Percentiles rank a stretch among this genome's conserved stretches.
Conservation (phyloP, 495 filamentous ascomycete genomes). For the Hypoxylon lienhwacheense region DNA sequence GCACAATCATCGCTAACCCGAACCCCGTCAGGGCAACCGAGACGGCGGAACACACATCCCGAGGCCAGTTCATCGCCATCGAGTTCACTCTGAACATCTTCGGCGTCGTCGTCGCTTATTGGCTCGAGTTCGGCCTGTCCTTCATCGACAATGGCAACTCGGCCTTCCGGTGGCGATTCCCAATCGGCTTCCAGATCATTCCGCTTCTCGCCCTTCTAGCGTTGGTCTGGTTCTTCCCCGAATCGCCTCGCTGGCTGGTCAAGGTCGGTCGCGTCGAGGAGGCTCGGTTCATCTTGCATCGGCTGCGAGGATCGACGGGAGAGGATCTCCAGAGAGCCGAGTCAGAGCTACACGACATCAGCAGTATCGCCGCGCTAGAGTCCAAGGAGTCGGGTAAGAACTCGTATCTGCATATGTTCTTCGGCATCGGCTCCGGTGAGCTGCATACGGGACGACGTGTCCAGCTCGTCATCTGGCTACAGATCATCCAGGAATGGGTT, state of each 20-base stretch:
- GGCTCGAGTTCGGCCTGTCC: slow-evolving; percentile 69
- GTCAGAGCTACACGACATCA: slow-evolving; percentile 65
- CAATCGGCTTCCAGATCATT: slow-evolving; percentile 71
- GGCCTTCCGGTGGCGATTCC: slow-evolving; percentile 67
- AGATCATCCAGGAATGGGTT: slow-evolving; percentile 75
- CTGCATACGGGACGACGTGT: slow-evolving; percentile 67
- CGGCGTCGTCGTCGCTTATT: slow-evolving; percentile 72
- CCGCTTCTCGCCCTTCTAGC: slow-evolving; percentile 58
- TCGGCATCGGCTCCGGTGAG: slow-evolving; percentile 63
- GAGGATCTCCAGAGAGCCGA: slow-evolving; percentile 59
- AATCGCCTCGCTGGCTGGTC: slow-evolving; percentile 66
- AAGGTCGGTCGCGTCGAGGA: slow-evolving; percentile 65
- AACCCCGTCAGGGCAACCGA: slow-evolving; percentile 55
- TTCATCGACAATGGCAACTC: slow-evolving; percentile 56
- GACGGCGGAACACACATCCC: slow-evolving; percentile 66
- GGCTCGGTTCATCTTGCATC: slow-evolving; percentile 62
- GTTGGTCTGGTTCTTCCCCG: slow-evolving; percentile 63
- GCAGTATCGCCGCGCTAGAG: slow-evolving; percentile 52
- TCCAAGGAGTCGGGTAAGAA: slow-evolving; percentile 57
- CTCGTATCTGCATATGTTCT: slow-evolving; percentile 65
- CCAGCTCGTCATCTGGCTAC: slow-evolving; percentile 70
- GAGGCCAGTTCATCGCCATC: slow-evolving; percentile 71
- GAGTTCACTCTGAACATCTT: slow-evolving; percentile 76
- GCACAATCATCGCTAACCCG: slow-evolving; percentile 4
- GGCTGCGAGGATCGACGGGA: slow-evolving; percentile 60